Evolutionary conservation across 768 basidiomycete species (phyloP).

Genomic region (Collybia nuda): DNA sequence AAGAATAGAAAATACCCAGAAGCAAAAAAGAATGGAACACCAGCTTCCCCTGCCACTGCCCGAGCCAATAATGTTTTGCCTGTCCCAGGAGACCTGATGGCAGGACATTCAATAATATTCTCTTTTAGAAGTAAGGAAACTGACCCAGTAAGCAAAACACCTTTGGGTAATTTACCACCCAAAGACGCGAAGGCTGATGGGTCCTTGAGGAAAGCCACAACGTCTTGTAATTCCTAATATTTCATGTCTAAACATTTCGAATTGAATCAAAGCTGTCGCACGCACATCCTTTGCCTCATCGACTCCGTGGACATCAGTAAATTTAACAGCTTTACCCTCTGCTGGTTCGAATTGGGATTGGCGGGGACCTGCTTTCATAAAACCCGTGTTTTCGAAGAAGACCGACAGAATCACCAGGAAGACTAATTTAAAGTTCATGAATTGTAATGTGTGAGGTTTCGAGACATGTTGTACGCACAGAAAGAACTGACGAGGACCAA

Average conservation of each 20-base stretch:
- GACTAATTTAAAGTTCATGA: slow-evolving; percentile 37
- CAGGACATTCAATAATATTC: not conserved
- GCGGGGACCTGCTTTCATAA: slow-evolving; percentile 85
- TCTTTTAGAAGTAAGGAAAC: slow-evolving; percentile 11
- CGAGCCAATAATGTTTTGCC: slow-evolving; percentile 98
- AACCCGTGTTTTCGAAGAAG: slow-evolving; percentile 89
- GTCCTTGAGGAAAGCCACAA: slow-evolving; percentile 94
- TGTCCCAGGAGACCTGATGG: slow-evolving; percentile 74
- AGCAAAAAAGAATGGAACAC: slow-evolving; percentile 96
- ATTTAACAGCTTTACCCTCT: slow-evolving; percentile 81
- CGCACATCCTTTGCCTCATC: slow-evolving; percentile 93
- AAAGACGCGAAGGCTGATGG: slow-evolving; percentile 87
- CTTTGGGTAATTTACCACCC: slow-evolving; percentile 93
- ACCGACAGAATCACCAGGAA: slow-evolving; percentile 85
- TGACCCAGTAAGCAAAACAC: slow-evolving; percentile 83
- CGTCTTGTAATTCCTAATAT: slow-evolving; percentile 83
- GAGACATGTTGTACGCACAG: slow-evolving; percentile 44
- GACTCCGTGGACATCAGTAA: slow-evolving; percentile 95
- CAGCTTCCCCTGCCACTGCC: slow-evolving; percentile 97
- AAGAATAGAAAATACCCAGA: slow-evolving; percentile 59
- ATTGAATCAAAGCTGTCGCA: slow-evolving; percentile 5
- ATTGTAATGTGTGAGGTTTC: not conserved
- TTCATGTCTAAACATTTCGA: slow-evolving; percentile 6
- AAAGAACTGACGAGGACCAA: slow-evolving; percentile 58
- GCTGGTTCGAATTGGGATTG: slow-evolving; percentile 82